Conservation (phyloP, 1,284 basidiomycete genomes). For the Cutaneotrichosporon daszewskae region DNA sequence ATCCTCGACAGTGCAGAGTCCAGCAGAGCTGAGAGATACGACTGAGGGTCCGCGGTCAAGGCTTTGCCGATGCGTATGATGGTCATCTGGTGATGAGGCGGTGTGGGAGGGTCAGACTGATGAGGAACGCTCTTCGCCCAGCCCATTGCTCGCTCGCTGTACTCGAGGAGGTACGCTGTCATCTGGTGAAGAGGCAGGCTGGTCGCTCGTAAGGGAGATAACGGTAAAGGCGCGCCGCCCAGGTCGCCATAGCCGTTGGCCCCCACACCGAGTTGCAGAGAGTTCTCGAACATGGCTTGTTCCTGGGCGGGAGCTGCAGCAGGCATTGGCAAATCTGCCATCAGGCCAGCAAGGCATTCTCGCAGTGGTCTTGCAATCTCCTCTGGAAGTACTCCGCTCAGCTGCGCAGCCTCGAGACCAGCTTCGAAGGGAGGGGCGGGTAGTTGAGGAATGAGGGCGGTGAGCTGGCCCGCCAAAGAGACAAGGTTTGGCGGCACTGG, state of each 20-base stretch:
- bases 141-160: constrained; percentile 14
- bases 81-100: constrained; percentile 10
- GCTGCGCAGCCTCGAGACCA: constrained; percentile 35
- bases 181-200: constrained; percentile 18
- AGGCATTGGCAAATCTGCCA: constrained; percentile 32
- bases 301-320: constrained; percentile 2
- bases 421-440: constrained; percentile 40
- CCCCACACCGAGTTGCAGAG: background rate
- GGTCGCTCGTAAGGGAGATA: constrained; percentile 1
- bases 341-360: constrained; percentile 32
- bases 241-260: constrained; percentile 5
- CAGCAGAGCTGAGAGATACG: constrained; percentile 12
- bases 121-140: constrained; percentile 8
- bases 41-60: constrained; percentile 12
- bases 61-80: constrained; percentile 11
- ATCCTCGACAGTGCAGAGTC: constrained; percentile 6
- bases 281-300: constrained; percentile 1
- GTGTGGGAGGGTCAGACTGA: constrained; percentile 6
- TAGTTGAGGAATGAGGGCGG: constrained; percentile 28
- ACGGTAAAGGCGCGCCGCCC: background rate
- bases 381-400: constrained; percentile 30
- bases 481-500: constrained; percentile 13
- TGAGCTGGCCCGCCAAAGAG: constrained; percentile 21
- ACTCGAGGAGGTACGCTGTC: constrained; percentile 21
- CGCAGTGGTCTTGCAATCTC: constrained; percentile 29